Percentiles rank a stretch among this genome's conserved stretches.
Conservation (phyloP, 257 asterid species). For the Salvia miltiorrhiza region DNA sequence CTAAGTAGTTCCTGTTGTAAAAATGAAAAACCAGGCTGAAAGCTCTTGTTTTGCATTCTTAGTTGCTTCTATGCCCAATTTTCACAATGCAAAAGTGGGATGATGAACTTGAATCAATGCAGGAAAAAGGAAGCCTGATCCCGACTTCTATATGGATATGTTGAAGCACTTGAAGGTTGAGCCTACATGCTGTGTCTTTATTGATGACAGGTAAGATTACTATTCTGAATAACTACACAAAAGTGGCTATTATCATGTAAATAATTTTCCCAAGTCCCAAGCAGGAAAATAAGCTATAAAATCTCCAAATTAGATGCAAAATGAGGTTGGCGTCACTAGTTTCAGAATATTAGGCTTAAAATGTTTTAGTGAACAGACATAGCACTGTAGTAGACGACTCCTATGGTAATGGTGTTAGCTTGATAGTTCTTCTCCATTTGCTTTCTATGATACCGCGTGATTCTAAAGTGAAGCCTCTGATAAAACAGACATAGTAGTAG, state of each 20-base stretch:
- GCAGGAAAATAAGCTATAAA: background rate
- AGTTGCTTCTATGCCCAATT: background rate
- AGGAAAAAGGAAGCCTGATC: conserved; percentile 95
- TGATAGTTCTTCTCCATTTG: background rate
- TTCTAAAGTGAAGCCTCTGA: too few relatives aligned
- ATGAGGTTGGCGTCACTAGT: too few relatives aligned
- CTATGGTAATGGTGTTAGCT: background rate
- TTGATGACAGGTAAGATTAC: conserved; percentile 76
- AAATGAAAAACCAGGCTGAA: background rate
- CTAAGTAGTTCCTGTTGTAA: background rate
- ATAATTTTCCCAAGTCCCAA: background rate
- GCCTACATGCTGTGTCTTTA: conserved; percentile 61
- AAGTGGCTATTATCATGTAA: background rate
- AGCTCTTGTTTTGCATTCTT: conserved; percentile 6
- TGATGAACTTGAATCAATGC: conserved; percentile 24
- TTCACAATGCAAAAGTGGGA: background rate
- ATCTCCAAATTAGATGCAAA: background rate
- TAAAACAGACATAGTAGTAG: too few relatives aligned
- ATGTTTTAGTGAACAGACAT: too few relatives aligned
- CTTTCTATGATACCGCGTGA: background rate
- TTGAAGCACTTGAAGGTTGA: conserved; percentile 61
- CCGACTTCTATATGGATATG: conserved; percentile 63
- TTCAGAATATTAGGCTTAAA: too few relatives aligned
- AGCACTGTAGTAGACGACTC: background rate
- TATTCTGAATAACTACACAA: background rate